phyloP scores from a whole-genome alignment of 106 monocot genomes.

The Gastrodia elata region DNA sequence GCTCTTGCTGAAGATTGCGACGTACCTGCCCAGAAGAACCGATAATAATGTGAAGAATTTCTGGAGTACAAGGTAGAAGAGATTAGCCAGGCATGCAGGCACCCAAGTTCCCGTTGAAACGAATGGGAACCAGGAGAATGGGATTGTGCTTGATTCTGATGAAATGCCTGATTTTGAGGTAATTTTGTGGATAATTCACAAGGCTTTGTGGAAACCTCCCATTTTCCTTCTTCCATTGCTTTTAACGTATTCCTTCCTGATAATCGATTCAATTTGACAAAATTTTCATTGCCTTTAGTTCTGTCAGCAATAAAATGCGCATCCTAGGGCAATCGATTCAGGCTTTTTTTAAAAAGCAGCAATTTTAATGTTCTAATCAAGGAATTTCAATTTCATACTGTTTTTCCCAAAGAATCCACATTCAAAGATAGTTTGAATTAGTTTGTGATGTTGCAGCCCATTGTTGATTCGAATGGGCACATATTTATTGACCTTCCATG shows the following conservation, averaged over 20 bases:
- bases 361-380: no score
- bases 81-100: constrained; percentile 47
- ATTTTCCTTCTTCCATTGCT: background rate
- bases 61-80: constrained; percentile 88
- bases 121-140: constrained; percentile 15
- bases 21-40: constrained; percentile 59
- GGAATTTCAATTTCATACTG: no score
- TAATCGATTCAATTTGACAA: background rate
- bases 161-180: constrained; percentile 6
- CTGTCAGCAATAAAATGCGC: no score
- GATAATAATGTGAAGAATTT: constrained; percentile 94
- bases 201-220: background rate
- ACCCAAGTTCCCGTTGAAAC: constrained; percentile 11
- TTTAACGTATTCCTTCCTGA: no score
- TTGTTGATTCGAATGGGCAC: background rate
- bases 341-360: no score
- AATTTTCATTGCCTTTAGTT: no score
- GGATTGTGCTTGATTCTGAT: background rate
- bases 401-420: no score
- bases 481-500: background rate
- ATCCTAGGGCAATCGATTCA: no score
- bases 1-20: no score
- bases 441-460: background rate
- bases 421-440: no score
- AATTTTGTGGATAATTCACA: background rate